phyloP scores from a whole-genome alignment of 352 stramenopile species.

The Pythium insidiosum region DNA sequence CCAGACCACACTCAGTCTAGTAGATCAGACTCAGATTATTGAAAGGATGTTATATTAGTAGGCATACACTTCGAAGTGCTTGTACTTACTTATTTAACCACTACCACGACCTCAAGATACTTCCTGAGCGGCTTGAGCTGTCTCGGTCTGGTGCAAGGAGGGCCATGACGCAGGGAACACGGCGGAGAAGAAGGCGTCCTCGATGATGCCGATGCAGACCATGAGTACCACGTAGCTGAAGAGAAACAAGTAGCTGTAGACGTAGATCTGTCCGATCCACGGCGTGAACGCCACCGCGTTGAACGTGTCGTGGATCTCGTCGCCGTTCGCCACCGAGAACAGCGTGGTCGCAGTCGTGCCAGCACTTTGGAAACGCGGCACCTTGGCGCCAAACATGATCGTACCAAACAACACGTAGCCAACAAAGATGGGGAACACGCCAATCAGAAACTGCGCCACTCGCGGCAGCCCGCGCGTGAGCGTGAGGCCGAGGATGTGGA shows the following conservation, averaged over 20 bases:
- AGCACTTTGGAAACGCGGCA: constrained; percentile 65
- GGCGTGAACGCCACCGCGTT: constrained; percentile 57
- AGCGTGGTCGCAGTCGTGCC: constrained; percentile 65
- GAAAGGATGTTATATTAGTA: no score
- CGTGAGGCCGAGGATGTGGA: constrained; percentile 75
- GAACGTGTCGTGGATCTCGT: constrained; percentile 86
- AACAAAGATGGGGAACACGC: constrained; percentile 79
- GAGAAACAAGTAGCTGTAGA: constrained; percentile 82
- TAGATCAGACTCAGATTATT: no score
- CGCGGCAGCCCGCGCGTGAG: constrained; percentile 56
- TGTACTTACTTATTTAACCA: no score
- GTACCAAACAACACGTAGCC: constrained; percentile 83
- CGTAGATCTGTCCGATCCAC: constrained; percentile 75
- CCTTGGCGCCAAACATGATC: constrained; percentile 79
- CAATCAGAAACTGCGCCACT: constrained; percentile 71
- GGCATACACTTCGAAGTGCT: no score
- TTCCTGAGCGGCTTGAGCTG: neutral
- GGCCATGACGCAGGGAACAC: constrained; percentile 65
- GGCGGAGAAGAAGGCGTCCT: constrained; percentile 84
- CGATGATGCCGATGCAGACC: constrained; percentile 86
- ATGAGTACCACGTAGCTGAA: constrained; percentile 88
- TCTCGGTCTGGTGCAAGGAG: constrained; percentile 22
- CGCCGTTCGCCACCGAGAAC: constrained; percentile 82
- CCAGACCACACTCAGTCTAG: no score
- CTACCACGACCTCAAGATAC: no score